Percentiles rank a stretch among this genome's conserved stretches.
Conservation (phyloP, 2,329 filamentous ascomycete genomes). For the Leptographium procerum region DNA sequence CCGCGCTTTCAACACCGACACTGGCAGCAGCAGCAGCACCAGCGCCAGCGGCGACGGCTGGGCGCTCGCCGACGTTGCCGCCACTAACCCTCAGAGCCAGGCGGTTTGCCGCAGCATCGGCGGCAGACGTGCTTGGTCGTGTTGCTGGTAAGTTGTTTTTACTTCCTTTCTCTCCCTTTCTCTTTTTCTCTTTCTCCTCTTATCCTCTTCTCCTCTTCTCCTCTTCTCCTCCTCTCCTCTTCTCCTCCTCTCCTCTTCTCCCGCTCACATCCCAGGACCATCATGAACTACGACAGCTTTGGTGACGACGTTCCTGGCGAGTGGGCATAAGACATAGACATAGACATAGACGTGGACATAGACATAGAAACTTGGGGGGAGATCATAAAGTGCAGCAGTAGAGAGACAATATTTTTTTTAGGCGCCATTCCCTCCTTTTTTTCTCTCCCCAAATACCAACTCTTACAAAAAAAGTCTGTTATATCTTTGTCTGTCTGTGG, state of each 20-base stretch:
- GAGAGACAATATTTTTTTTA: neutral
- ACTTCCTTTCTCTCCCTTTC: neutral
- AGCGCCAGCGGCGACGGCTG: constrained; percentile 39
- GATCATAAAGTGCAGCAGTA: too few species aligned
- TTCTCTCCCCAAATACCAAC: neutral
- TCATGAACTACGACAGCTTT: constrained; percentile 14
- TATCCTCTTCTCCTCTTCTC: neutral
- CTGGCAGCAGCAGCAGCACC: constrained; percentile 51
- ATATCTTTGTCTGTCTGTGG: constrained; percentile 50
- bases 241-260: neutral
- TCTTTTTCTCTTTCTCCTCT: neutral
- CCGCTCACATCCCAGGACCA: constrained; percentile 9
- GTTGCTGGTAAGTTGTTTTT: constrained; percentile 44
- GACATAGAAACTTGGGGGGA: neutral
- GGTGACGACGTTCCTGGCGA: constrained; percentile 1
- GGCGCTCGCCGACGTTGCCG: constrained; percentile 52
- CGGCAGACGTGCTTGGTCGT: constrained; percentile 41
- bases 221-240: too few species aligned
- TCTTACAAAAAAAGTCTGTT: too few species aligned
- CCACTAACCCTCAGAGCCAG: constrained; percentile 48
- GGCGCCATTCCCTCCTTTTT: neutral
- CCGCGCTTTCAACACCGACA: constrained; percentile 29
- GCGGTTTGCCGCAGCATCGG: constrained; percentile 51
- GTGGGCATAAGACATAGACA: neutral
- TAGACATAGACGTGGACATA: neutral